Conservation (phyloP, 2,329 filamentous ascomycete species). For the Zarea fungicola region DNA sequence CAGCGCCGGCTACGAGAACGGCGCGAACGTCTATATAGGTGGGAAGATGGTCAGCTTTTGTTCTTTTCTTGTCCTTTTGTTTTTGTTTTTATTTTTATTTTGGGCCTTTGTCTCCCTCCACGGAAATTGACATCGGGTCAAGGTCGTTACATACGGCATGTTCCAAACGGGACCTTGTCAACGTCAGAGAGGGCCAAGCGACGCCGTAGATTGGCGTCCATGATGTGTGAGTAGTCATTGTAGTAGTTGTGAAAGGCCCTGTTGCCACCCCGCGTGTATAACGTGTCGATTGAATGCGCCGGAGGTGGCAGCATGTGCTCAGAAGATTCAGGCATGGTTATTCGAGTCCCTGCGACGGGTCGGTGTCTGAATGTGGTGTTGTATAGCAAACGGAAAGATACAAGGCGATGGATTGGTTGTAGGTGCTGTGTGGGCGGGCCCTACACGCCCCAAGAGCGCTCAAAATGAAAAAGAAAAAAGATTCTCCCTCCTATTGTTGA, state of each 20-base stretch:
- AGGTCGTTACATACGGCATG: constrained; percentile 49
- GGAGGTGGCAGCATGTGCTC: constrained; percentile 39
- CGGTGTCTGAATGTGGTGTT: not conserved
- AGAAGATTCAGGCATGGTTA: constrained; percentile 17
- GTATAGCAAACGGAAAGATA: not conserved
- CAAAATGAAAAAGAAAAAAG: no score
- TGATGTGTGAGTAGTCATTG: constrained; percentile 60
- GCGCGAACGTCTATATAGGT: constrained; percentile 56
- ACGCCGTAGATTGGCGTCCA: constrained; percentile 71
- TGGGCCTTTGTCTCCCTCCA: no score
- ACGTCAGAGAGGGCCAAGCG: constrained; percentile 73
- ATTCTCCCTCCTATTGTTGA: no score
- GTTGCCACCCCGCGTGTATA: constrained; percentile 54
- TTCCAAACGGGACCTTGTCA: constrained; percentile 71
- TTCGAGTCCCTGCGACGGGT: no score
- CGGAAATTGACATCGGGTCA: no score
- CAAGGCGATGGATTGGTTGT: not conserved
- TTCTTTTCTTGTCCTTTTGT: not conserved
- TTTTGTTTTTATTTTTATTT: no score
- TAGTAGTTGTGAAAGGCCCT: constrained; percentile 70
- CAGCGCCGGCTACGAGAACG: constrained; percentile 70
- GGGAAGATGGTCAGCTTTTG: not conserved
- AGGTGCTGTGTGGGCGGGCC: no score
- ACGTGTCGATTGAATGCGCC: constrained; percentile 27
- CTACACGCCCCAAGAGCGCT: no score